These are phyloP conservation scores for Lasiodiplodia citricola DNA, from an alignment of 2,329 filamentous ascomycete genomes.

Conservation along the genomic window DNA sequence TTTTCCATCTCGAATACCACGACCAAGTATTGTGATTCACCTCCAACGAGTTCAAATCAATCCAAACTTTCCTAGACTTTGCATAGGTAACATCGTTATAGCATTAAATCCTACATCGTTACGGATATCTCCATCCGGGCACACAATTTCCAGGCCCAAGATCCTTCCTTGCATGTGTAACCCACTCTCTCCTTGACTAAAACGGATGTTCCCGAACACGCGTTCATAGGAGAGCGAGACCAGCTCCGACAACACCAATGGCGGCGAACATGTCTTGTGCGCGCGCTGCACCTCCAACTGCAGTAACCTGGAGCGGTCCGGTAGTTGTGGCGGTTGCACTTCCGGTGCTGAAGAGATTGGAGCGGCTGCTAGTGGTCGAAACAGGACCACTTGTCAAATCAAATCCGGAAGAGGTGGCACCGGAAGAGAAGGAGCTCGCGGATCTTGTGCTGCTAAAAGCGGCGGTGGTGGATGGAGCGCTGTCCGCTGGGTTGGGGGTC, in stretches of 20 bases:
- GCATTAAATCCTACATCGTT: not conserved
- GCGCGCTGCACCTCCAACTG: not conserved
- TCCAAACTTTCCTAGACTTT: not conserved
- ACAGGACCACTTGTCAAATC: not conserved
- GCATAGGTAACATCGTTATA: not conserved
- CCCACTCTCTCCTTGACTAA: not conserved
- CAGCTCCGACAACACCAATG: conserved; percentile 14
- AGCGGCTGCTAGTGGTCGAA: not conserved
- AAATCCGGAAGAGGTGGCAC: not conserved
- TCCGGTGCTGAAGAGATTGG: not conserved
- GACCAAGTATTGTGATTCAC: not conserved
- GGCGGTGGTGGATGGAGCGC: not conserved
- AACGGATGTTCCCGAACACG: not conserved
- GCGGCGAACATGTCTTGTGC: conserved; percentile 7
- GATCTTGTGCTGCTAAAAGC: not conserved
- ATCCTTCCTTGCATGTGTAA: not conserved
- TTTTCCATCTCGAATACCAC: not conserved
- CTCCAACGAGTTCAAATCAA: not conserved
- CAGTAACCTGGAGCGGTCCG: conserved; percentile 4
- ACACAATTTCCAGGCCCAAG: not conserved
- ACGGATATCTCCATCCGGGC: too few species aligned
- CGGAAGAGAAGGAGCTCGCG: not conserved
- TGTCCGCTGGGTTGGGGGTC: conserved; percentile 6
- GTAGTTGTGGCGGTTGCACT: conserved; percentile 3
- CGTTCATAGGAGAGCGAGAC: conserved; percentile 2